Percentiles rank a stretch among this genome's conserved stretches.
Conservation (phyloP, 495 filamentous ascomycete species). For the Diplogelasinospora grovesii region DNA sequence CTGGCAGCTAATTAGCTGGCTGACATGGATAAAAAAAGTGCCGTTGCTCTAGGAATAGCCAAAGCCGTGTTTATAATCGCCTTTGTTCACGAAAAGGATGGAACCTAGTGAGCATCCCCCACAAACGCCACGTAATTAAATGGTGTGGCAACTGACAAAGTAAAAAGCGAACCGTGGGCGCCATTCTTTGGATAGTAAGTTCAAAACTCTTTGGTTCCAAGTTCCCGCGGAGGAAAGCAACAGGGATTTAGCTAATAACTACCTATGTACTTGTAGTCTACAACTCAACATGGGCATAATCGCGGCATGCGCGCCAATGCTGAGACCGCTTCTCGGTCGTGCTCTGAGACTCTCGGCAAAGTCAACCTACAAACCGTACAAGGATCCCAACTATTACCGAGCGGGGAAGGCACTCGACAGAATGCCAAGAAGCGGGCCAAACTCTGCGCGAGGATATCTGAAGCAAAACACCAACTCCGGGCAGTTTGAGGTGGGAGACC, state of each 20-base stretch:
- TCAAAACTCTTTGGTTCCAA: no score
- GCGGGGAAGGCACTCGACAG: constrained; percentile 22
- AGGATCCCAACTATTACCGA: constrained; percentile 23
- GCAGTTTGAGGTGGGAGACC: no score
- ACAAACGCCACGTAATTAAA: background rate
- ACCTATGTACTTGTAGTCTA: constrained; percentile 25
- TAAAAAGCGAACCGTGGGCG: constrained; percentile 13
- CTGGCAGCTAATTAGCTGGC: background rate
- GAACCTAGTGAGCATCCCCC: constrained; percentile 16
- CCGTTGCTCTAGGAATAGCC: constrained; percentile 23
- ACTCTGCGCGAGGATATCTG: constrained; percentile 4
- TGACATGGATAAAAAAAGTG: constrained; percentile 10
- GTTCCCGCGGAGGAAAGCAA: no score
- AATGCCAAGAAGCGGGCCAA: constrained; percentile 7
- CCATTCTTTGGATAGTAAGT: constrained; percentile 28
- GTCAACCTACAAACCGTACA: constrained; percentile 15
- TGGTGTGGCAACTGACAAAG: background rate
- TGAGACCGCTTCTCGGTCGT: constrained; percentile 33
- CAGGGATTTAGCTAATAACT: no score
- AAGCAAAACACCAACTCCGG: constrained; percentile 8
- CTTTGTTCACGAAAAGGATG: constrained; percentile 19
- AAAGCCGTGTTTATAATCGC: constrained; percentile 25
- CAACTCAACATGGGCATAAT: constrained; percentile 43
- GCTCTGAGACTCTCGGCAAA: constrained; percentile 16
- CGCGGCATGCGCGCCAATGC: constrained; percentile 39